Percentiles rank a stretch among this genome's conserved stretches.
Evolutionary conservation across 129 eudicot species (phyloP).

Genomic region (Tagetes patula): DNA sequence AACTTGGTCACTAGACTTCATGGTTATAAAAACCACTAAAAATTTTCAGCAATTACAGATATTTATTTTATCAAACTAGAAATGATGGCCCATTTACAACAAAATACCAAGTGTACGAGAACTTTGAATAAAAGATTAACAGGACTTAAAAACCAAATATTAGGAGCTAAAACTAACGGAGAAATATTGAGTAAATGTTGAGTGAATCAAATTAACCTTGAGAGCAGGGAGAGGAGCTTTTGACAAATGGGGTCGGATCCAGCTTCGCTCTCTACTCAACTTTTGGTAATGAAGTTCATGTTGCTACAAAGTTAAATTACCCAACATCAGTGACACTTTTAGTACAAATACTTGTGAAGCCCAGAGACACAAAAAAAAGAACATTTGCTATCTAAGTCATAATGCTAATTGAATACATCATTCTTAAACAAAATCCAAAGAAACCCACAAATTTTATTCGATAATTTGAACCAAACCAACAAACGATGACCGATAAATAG

Average conservation of each 20-base stretch:
- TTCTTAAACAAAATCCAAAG: not conserved
- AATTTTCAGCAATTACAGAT: not conserved
- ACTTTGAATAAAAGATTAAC: not conserved
- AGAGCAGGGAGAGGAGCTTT: constrained; percentile 53
- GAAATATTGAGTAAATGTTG: not conserved
- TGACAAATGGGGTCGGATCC: constrained; percentile 49
- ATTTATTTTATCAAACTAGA: not conserved
- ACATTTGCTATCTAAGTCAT: constrained; percentile 3
- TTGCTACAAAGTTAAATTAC: constrained; percentile 50
- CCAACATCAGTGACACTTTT: constrained; percentile 33
- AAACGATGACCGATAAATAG: not conserved
- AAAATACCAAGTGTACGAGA: not conserved
- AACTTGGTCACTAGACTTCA: not conserved
- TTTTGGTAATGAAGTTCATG: constrained; percentile 70
- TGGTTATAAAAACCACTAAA: not conserved
- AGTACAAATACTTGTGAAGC: constrained; percentile 7
- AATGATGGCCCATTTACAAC: not conserved
- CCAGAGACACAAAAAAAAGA: not conserved
- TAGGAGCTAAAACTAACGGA: not conserved
- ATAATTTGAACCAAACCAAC: not conserved
- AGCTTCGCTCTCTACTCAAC: constrained; percentile 61
- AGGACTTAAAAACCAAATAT: not conserved
- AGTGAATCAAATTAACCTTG: constrained; percentile 66
- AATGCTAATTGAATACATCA: not conserved
- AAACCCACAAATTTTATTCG: not conserved